Conservation (phyloP, 495 filamentous ascomycete species). For the Neurospora sublineolata region DNA sequence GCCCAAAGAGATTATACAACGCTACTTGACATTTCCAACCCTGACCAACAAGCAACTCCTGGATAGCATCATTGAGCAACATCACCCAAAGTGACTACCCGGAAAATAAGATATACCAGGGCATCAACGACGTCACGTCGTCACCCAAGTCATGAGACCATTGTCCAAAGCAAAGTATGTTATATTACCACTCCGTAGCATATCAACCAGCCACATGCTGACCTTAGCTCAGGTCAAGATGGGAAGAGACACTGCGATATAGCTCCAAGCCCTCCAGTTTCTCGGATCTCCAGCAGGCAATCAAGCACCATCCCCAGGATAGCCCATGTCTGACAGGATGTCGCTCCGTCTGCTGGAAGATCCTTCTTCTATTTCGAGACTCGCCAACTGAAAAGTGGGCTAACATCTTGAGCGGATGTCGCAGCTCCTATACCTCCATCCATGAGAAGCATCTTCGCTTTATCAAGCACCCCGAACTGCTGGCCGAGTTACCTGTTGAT, state of each 20-base stretch:
- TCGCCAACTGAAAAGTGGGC: conserved; percentile 59
- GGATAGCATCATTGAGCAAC: not conserved
- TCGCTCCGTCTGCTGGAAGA: conserved; percentile 90
- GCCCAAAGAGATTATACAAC: not conserved
- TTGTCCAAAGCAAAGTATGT: conserved; percentile 51
- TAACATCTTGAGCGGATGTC: conserved; percentile 50
- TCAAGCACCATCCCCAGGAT: conserved; percentile 43
- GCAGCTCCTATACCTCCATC: conserved; percentile 60
- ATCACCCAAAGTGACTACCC: not conserved
- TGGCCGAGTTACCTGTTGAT: conserved; percentile 58
- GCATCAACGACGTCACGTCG: not conserved
- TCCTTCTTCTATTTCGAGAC: conserved; percentile 68
- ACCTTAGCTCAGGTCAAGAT: conserved; percentile 36
- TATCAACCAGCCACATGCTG: conserved; percentile 3
- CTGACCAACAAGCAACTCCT: not conserved
- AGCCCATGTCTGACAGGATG: conserved; percentile 60
- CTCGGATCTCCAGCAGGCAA: conserved; percentile 51
- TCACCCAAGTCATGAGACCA: conserved; percentile 40
- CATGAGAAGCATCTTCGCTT: conserved; percentile 64
- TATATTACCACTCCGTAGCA: not conserved
- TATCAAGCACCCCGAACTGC: conserved; percentile 70
- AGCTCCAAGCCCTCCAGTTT: conserved; percentile 35
- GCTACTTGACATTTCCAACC: not conserved
- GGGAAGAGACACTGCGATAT: conserved; percentile 53
- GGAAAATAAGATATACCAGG: not conserved